Base-by-base conservation (phyloP, 345 rosid genomes). In the Salix exigua region DNA sequence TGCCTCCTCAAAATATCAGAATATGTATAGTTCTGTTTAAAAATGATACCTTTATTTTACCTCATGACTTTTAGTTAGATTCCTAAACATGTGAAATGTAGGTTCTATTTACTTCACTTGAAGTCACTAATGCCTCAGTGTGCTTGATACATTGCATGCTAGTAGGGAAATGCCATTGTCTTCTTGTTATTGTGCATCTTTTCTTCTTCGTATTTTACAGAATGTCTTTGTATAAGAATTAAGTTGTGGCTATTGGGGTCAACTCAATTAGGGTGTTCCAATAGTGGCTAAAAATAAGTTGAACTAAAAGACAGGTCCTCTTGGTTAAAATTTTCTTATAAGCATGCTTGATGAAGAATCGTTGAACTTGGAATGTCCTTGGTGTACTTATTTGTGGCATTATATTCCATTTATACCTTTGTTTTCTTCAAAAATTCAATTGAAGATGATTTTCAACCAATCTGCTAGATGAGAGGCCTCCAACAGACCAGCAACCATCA, bases 401-500 rank as follows among this genome's bases (percentile, higher is more conserved):
- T 19, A 30, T 12, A 68, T 58, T 55, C 16, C 33, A 46, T 66
- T 28, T 17, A 73, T 80, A 37, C 48, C 46, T 73, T 50, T 28
- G 8, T 68, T 42, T 83, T 77, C 58, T 77, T 71, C 26, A 65
- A 78, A 26, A 64, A 6, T 30, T 38, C 13, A 75, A 72, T 53
- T 77, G 58, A 73, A 65, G 50, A 25, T 18, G 7, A 31, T 73
- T 26, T 5, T 75, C 46, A 75, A 62, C 44, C 40, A 23, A 21
- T 74, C 48, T 71, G 38, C 70, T 88, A 93, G 97, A 87, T 85
- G 90, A 82, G 73, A 87, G 86, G 83, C 79, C 87, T 76, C 78
- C 90, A 25, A 50, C 72, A 58, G 86, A 90, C 86, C 92, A 83
- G 67, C 90, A 84, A 79, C 74, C 73, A 68, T 85, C 84, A 70